Evolutionary conservation across 805 yeast genomes (phyloP), one percentile per base, ranked within the genome.

Genomic region (Phaffomyces antillensis): DNA sequence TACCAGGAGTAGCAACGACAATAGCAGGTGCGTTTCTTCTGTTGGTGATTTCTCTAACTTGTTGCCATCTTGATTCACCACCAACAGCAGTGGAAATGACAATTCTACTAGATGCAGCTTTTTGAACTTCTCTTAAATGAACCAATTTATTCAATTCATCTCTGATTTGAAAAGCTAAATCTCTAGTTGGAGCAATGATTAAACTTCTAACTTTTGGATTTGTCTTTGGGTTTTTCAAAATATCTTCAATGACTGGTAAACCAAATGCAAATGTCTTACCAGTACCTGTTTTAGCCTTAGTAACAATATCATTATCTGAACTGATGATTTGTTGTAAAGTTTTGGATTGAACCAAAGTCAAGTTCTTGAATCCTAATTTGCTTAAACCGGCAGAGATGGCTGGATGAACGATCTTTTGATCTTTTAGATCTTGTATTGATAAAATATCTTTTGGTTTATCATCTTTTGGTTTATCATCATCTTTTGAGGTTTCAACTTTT

Each of bases 281-380:
- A 2, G 97, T 89, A 61, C 97, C 97, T 4, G 97, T 89, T 62
- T 87, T 87, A 25, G 97, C 96, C 56, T 95, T 74, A 34, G 88
- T 89, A 20, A 89, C 87, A 37, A 87, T 70, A 52, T 91, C 90
- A 16, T 70, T 62, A n/a, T 73, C 67, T 35, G 70, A 67, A 15
- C 67, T 56, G 35, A 84, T 64, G 36, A 78, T 71, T 20, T 86
- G 83, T 40, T 72, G 67, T 38, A 85, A 71, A 12, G 89, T 70
- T 52, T 72, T 68, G 46, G 76, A 74, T 61, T 86, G 95, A 26
- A 85, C 91, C 4, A 81, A 76, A 1, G 93, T 85, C 52, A 86
- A 69, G 12, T 70, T 67, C 7, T 62, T 62, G 55, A 74, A 79
- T 2, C 78, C 75, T 47, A 76, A 66, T 16, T 62, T 57, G 5